Evolutionary conservation across 345 rosid genomes (phyloP), one percentile per base, ranked within the genome.

Genomic region (Firmiana major): DNA sequence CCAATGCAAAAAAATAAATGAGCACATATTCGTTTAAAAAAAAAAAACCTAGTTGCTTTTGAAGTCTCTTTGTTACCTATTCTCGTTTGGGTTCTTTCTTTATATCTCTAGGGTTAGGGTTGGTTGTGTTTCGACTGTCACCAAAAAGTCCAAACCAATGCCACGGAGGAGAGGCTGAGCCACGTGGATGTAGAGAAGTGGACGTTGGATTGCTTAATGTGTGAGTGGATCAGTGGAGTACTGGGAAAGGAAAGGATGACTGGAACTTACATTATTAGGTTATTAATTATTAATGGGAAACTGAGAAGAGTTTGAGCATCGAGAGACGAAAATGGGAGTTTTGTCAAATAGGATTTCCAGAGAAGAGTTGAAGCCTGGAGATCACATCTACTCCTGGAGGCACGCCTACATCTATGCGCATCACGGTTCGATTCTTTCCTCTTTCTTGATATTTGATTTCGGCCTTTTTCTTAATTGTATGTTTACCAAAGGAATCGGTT

Each of bases 331-430:
- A 73, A 92, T 93, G 90, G 93, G 93, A 28, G 71, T 93, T 59
- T 62, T 91, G 13, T 90, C 93, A 1, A 87, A 93, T 83, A 79
- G 74, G 78, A 86, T 92, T 81, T 43, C 63, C 7, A 86, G 84
- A 69, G 91, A 91, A 19, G 79, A 86, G 36, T 75, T 92, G 2
- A 87, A 88, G 73, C 54, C 91, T 6, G 96, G 96, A 15, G 96
- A 92, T 85, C 98, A 94, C 79, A 90, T 94, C 75, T 94, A 92
- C 76, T 88, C 98, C 3, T 94, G 97, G 96, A 86, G 96, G 54
- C 79, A 60, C 43, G 91, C 87, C 78, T 94, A 86, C 82, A 28
- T 87, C 60, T 94, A 94, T 66, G 83, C 93, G 24, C 98, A 92
- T 78, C 98, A 93, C 81, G 97, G 97, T 92, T 75, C 66, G 7